Evolutionary conservation across 1,139 yeast genomes (phyloP).

Genomic region (Pichia sp.): DNA sequence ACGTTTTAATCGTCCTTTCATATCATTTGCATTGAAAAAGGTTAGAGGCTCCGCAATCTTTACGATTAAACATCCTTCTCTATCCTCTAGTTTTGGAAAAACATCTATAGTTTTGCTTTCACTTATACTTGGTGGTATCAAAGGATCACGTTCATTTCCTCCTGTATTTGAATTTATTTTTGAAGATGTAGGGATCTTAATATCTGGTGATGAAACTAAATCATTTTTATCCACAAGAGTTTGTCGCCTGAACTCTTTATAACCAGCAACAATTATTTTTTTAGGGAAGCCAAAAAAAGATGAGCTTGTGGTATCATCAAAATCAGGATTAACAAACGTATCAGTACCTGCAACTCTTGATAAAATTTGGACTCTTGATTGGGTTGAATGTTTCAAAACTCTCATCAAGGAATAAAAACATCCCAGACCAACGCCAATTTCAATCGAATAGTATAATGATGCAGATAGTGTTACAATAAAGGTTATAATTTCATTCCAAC

Average conservation of each 20-base stretch:
- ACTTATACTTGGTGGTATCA: background rate
- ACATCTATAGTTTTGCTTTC: background rate
- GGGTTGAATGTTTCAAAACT: constrained; percentile 78
- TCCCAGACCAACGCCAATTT: constrained; percentile 85
- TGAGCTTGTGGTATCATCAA: constrained; percentile 20
- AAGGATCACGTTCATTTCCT: background rate
- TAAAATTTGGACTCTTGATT: constrained; percentile 82
- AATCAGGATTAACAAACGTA: constrained; percentile 73
- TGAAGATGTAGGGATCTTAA: background rate
- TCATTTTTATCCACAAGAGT: constrained; percentile 10
- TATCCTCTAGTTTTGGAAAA: constrained; percentile 47
- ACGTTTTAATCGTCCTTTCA: constrained; percentile 65
- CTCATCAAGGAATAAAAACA: constrained; percentile 71
- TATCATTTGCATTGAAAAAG: constrained; percentile 83
- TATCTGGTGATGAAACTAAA: background rate
- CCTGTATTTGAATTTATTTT: no score
- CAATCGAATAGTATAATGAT: constrained; percentile 78
- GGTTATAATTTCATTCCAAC: constrained; percentile 72
- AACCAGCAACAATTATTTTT: constrained; percentile 23
- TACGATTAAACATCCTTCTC: constrained; percentile 80
- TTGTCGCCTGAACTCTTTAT: constrained; percentile 29
- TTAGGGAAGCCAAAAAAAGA: constrained; percentile 12
- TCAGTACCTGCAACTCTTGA: constrained; percentile 78
- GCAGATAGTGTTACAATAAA: constrained; percentile 64
- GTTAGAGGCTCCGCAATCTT: constrained; percentile 91